Evolutionary conservation across 305 asterid genomes (phyloP).

Genomic region (Fraxinus dipetala): DNA sequence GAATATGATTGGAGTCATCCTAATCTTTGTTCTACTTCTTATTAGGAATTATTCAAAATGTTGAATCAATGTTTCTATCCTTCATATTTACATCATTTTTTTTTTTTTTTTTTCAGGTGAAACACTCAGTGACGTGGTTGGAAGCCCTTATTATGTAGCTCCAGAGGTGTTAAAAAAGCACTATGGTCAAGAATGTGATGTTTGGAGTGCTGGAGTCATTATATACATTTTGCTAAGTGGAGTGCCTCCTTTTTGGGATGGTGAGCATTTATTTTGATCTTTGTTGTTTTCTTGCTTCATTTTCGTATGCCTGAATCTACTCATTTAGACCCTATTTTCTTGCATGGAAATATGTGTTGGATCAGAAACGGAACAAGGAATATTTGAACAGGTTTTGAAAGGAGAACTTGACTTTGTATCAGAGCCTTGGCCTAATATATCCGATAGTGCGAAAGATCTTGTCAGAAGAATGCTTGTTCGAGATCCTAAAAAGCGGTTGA

Average conservation of each 20-base stretch:
- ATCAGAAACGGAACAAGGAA: conserved; percentile 56
- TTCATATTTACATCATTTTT: neutral
- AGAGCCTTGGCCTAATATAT: conserved; percentile 62
- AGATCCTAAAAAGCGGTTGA: conserved; percentile 49
- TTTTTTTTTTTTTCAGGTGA: conserved; percentile 1
- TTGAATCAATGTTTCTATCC: neutral
- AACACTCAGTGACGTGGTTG: conserved; percentile 22
- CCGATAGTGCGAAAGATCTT: conserved; percentile 33
- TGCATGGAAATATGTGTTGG: conserved; percentile 23
- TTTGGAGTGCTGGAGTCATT: conserved; percentile 28
- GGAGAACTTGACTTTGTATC: conserved; percentile 56
- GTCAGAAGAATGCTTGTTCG: conserved; percentile 45
- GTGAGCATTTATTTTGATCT: conserved; percentile 13
- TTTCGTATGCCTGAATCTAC: neutral
- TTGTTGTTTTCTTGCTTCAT: neutral
- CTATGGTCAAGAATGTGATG: conserved; percentile 24
- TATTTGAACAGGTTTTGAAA: conserved; percentile 49
- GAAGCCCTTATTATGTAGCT: conserved; percentile 26
- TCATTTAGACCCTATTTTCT: neutral
- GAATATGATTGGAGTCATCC: neutral
- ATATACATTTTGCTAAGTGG: conserved; percentile 25
- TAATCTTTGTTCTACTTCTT: neutral
- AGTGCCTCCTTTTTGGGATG: conserved; percentile 17
- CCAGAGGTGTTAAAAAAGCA: conserved; percentile 25
- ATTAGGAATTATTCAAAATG: neutral